A percentile compares a stretch with the other conserved stretches of the same genome.
Conservation (phyloP, 2,329 filamentous ascomycete genomes). For the Aspergillus terreus region DNA sequence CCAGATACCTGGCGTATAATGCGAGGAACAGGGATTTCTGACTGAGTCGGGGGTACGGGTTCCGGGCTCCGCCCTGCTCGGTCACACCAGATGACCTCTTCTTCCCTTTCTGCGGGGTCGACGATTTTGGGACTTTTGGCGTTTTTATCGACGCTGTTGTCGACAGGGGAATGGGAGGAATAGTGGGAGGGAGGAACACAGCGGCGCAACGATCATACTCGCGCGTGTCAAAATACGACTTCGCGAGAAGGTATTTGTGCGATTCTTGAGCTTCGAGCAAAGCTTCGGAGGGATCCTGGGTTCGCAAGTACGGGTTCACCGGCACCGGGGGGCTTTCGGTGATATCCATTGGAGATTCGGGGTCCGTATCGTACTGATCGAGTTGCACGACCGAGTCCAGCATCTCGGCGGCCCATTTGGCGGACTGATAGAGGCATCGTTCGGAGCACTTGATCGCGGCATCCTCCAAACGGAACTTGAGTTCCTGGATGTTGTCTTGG, state of each 20-base stretch:
- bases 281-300: constrained; percentile 68
- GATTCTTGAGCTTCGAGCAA: constrained; percentile 74
- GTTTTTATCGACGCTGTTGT: constrained; percentile 29
- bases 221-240: constrained; percentile 90
- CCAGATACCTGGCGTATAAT: constrained; percentile 86
- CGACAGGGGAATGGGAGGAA: constrained; percentile 62
- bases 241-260: constrained; percentile 81
- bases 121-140: constrained; percentile 35
- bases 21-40: constrained; percentile 91
- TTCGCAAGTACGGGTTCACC: constrained; percentile 50
- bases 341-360: constrained; percentile 58
- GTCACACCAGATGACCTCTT: constrained; percentile 51
- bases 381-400: constrained; percentile 70
- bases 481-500: constrained; percentile 48
- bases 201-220: constrained; percentile 93
- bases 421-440: constrained; percentile 88
- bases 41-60: constrained; percentile 58
- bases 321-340: constrained; percentile 47
- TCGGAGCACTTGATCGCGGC: constrained; percentile 90
- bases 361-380: constrained; percentile 56
- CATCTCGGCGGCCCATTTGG: constrained; percentile 97
- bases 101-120: constrained; percentile 55
- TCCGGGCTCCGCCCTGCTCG: constrained; percentile 27
- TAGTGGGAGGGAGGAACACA: constrained; percentile 78
- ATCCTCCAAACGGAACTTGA: constrained; percentile 73